A percentile compares a stretch with the other conserved stretches of the same genome.
Evolutionary conservation across 495 filamentous ascomycete species (phyloP).

Genomic region (Penicillium desertorum): DNA sequence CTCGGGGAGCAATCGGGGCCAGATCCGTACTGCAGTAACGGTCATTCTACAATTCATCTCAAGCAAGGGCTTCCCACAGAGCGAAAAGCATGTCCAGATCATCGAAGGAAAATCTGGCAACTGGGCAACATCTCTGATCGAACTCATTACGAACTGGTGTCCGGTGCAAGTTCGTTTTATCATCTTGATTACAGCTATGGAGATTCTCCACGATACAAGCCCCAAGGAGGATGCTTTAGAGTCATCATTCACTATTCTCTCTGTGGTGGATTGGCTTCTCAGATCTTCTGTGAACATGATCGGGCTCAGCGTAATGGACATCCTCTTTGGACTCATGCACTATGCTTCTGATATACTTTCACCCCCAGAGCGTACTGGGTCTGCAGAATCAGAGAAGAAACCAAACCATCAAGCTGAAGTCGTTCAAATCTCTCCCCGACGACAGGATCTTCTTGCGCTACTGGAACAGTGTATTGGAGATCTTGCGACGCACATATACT

Average conservation of each 20-base stretch:
- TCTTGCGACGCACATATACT: constrained; percentile 91
- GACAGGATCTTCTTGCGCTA: constrained; percentile 58
- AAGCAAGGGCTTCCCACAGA: constrained; percentile 47
- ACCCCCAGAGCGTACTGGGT: constrained; percentile 52
- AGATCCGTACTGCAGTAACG: constrained; percentile 70
- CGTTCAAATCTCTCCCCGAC: constrained; percentile 40
- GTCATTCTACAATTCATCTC: constrained; percentile 71
- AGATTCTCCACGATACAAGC: constrained; percentile 62
- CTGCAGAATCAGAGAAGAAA: constrained; percentile 25
- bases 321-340: constrained; percentile 75
- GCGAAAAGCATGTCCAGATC: constrained; percentile 27
- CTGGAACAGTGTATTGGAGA: constrained; percentile 77
- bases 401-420: constrained; percentile 9
- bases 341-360: constrained; percentile 72
- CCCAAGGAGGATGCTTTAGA: constrained; percentile 64
- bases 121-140: constrained; percentile 79
- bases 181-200: constrained; percentile 77
- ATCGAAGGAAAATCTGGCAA: constrained; percentile 45
- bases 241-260: constrained; percentile 68
- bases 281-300: constrained; percentile 89
- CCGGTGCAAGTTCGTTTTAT: constrained; percentile 90
- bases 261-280: constrained; percentile 75
- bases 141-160: constrained; percentile 75
- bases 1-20: constrained; percentile 66
- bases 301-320: constrained; percentile 89